Conservation (phyloP, 768 basidiomycete genomes). For the Sistotremastrum niveocremeum region DNA sequence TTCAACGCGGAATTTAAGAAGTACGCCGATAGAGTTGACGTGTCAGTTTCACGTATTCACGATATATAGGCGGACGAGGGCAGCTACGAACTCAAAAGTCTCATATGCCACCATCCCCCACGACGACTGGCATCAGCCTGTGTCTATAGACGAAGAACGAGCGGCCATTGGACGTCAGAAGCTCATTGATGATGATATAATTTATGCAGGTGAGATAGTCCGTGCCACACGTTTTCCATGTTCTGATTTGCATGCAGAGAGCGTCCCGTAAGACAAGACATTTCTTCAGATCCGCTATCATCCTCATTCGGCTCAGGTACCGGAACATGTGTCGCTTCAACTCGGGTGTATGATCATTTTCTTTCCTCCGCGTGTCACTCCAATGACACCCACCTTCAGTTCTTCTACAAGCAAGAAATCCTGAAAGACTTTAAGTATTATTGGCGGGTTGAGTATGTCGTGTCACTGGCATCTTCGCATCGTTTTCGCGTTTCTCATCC, state of each 20-base stretch:
- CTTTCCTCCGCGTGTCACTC: slow-evolving; percentile 8
- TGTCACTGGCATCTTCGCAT: not conserved
- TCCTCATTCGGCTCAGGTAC: slow-evolving; percentile 19
- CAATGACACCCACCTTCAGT: slow-evolving; percentile 10
- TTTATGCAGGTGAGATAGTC: slow-evolving; percentile 35
- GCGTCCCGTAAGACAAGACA: not conserved
- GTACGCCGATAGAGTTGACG: slow-evolving; percentile 21
- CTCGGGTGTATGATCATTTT: slow-evolving; percentile 33
- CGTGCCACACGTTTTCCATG: not conserved
- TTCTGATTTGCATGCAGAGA: not conserved
- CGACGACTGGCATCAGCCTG: slow-evolving; percentile 66
- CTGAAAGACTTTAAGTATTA: slow-evolving; percentile 25
- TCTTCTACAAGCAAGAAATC: slow-evolving; percentile 42
- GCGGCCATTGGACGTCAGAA: slow-evolving; percentile 38
- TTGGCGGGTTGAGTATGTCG: slow-evolving; percentile 39
- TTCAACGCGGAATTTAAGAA: slow-evolving; percentile 32
- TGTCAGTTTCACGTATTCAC: not conserved
- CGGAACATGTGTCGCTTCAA: slow-evolving; percentile 66
- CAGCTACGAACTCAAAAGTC: slow-evolving; percentile 33
- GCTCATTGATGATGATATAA: slow-evolving; percentile 41
- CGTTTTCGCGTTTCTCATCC: not conserved
- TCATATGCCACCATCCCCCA: slow-evolving; percentile 56
- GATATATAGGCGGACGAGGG: slow-evolving; percentile 17
- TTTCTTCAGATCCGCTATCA: too few relatives aligned
- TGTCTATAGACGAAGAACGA: slow-evolving; percentile 58